Evolutionary conservation across 2,329 filamentous ascomycete species (phyloP), one percentile per base, ranked within the genome.

Genomic region (Neurospora sp.): DNA sequence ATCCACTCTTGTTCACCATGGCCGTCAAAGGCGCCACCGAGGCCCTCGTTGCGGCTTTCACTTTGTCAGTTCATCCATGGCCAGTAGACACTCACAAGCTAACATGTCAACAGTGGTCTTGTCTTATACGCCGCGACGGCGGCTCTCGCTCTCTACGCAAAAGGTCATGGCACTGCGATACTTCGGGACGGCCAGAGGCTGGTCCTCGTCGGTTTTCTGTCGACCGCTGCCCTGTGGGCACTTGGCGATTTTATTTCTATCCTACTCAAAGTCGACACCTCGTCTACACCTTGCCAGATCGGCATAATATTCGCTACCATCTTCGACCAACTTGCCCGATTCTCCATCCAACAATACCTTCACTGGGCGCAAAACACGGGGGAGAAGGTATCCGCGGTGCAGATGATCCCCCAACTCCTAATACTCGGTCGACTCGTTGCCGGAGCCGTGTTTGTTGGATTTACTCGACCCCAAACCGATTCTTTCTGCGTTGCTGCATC

Each of bases 151-250:
- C 79, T 85, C 74, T 80, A 82, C 72, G 73, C 80, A 73, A 84
- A 80, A 76, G 82, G 82, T 73, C 80, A 85, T 80, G 80, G 82
- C 76, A 81, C 81, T 71, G 78, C 82, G 52, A 78, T 86, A 71
- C 81, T 86, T 76, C 82, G 84, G 78, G 85, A 88, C 80, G 84
- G 85, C 80, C 82, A 84, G 85, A 88, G 86, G 86, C 86, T 89
- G 86, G 86, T 83, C 85, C 86, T 89, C 85, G 79, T 84, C 76
- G 78, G 80, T 73, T 88, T 87, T 77, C 81, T 88, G 75, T 72
- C 82, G 36, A 80, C 82, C 70, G 81, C 84, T 38, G 81, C 82
- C 73, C 79, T 86, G 67, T 89, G 87, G 87, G 85, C 85, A 66
- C 78, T 84, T 52, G 76, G 82, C 72, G 82, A 82, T 70, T 88